Conservation (phyloP, 441 rosid genomes). For the Corymbia calophylla region DNA sequence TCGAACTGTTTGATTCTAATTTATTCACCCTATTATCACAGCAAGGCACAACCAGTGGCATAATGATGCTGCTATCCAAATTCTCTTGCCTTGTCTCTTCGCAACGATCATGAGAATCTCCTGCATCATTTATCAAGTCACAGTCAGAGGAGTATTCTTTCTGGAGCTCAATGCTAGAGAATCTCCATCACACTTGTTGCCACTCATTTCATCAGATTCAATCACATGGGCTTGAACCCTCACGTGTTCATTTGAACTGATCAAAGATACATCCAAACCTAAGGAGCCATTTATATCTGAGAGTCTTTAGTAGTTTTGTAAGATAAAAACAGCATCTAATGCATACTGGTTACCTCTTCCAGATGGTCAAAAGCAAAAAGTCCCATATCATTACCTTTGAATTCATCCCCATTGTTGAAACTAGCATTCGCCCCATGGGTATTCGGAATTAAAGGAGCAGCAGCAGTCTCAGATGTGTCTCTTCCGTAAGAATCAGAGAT, state of each 20-base stretch:
- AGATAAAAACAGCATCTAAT: neutral
- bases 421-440: neutral
- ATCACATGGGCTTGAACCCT: conserved; percentile 6
- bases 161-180: neutral
- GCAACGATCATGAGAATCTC: neutral
- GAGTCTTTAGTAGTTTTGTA: conserved; percentile 1
- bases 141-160: neutral
- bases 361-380: neutral
- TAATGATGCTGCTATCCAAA: conserved; percentile 5
- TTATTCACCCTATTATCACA: conserved; percentile 22
- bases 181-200: conserved; percentile 8
- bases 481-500: conserved; percentile 4
- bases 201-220: conserved; percentile 1
- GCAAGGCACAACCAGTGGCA: conserved; percentile 4
- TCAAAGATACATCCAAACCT: conserved; percentile 16
- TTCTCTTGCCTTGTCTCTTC: neutral
- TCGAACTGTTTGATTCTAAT: conserved; percentile 14
- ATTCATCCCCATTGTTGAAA: neutral
- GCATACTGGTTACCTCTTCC: neutral
- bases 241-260: conserved; percentile 18
- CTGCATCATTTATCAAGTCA: conserved; percentile 1
- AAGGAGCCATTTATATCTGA: conserved; percentile 11
- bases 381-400: conserved; percentile 2
- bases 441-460: neutral
- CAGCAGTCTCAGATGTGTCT: conserved; percentile 3